Base-by-base conservation (phyloP, 192 early-diverging fungal species). In the Mortierella hygrophila region DNA sequence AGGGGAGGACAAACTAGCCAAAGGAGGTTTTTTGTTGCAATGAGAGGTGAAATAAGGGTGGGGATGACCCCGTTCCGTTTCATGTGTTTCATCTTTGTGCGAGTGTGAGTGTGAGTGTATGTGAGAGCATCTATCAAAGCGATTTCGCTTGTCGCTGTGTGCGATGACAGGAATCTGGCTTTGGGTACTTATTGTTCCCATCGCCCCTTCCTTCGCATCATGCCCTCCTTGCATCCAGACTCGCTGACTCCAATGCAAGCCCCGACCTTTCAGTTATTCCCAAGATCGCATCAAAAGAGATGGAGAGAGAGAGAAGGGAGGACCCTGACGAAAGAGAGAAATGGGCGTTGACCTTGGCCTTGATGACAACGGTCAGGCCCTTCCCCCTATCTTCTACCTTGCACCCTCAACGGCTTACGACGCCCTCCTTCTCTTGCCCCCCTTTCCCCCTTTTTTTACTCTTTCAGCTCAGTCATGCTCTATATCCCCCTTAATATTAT, bases 11-110 rank as follows among this genome's bases (percentile, higher is more conserved):
- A 72, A 18, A 8, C n/a, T 21, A 68, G 60, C 4, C 29, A 63
- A 20, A 10, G 63, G 37, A 21, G 20, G 11, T n/a, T 9, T 47
- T 41, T 63, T 55, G 40, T 37, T 52, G 16, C 49, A 65, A 65
- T 32, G n/a, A 32, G 4, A 32, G 13, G 60, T 32, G 29, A 65
- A 65, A 65, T 65, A 26, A 65, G 60, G 13, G 32, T 10, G 29
- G 60, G 60, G n/a, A 65, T 65, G n/a, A n/a, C 72, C 74, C 80
- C 80, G 60, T 75, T 68, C 42, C 74, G 80, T 81, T 81, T 81
- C 80, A 81, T 75, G n/a, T 75, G 80, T 81, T 81, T 81, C 73
- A 75, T 75, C 65, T n/a, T 35, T 41, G 38, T 6, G 38, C 21
- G 70, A 42, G 40, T 42, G 5, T 21, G 70, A 42, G 40, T 42